Base-by-base conservation (phyloP, 1,284 basidiomycete species). In the Vanrija pseudolonga region DNA sequence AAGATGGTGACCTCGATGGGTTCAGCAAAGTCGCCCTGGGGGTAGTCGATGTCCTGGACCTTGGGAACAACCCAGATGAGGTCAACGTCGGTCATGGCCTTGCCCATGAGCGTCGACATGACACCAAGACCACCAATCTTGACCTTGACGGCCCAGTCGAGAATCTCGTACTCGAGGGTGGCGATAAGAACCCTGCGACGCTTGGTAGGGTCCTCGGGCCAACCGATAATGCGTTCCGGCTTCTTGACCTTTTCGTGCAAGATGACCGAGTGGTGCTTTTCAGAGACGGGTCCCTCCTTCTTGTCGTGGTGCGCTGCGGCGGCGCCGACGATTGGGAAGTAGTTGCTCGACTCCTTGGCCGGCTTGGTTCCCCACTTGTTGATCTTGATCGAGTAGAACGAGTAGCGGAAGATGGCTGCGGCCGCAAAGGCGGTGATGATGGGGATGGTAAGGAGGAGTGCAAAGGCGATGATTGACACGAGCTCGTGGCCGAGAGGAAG, bases 91-190 rank as follows among this genome's bases (percentile, higher is more conserved):
- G 87, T 89, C 91, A 95, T 95, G 6, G 91, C 90, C 76, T 94
- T 94, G 64, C 91, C 91, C 90, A 95, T 95, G 45, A 95, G 80
- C 75, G 86, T 87, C 6, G 90, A 93, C 91, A 95, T 94, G 80
- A 94, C 91, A 82, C 90, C 91, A 24, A 95, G 81, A 78, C 91
- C 91, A 78, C 91, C 91, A 63, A 94, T 94, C 81, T 94, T 94
- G 80, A 95, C 91, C 77, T 94, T 94, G 58, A 93, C 76, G 78
- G 93, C 93, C 91, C 91, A 95, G 72, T 94, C 91, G 66, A 93
- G 85, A 68, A 95, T 89, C 74, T 95, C 91, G 75, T 95, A 95
- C 76, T 95, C 91, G 55, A 95, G 82, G 0, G 91, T 94, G 11
- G 91, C 80, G 60, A 95, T 94, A 50, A 95, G 82, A 23, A 92